These are phyloP conservation scores for Aspergillus arachidicola DNA, from an alignment of 2,329 filamentous ascomycete genomes.

Conservation along the genomic window DNA sequence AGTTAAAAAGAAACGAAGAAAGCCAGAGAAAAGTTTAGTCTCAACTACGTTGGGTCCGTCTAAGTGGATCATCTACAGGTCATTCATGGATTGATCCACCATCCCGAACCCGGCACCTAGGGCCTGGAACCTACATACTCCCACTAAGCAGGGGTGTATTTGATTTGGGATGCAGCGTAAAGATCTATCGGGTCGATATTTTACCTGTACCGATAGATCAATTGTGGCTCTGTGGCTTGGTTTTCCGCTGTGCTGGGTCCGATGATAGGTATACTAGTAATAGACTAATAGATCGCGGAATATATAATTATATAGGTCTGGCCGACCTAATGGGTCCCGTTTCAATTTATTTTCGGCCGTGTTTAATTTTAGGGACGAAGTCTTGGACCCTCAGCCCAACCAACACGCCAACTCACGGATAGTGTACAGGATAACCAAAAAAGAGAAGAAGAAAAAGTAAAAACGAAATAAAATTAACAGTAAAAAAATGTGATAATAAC, in stretches of 20 bases:
- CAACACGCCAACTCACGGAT: not conserved
- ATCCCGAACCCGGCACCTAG: not conserved
- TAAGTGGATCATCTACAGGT: slow-evolving; percentile 3
- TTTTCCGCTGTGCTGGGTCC: not conserved
- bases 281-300: not conserved
- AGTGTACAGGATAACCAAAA: not conserved
- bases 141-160: not conserved
- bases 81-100: slow-evolving; percentile 1
- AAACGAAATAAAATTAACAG: not conserved
- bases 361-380: not conserved
- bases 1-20: not conserved
- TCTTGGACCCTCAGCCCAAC: not conserved
- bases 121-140: not conserved
- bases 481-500: not conserved
- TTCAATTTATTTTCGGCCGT: not conserved
- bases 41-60: not conserved
- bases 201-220: slow-evolving; percentile 3
- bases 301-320: not conserved
- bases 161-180: not conserved
- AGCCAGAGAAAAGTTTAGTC: not conserved
- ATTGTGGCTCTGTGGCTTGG: slow-evolving; percentile 1
- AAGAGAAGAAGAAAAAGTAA: not conserved
- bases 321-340: not conserved
- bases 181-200: not conserved
- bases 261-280: not conserved